Percentiles rank a stretch among this genome's conserved stretches.
These are phyloP conservation scores for Phytophthora capsici DNA, from an alignment of 352 stramenopile species.

Conservation along the genomic window DNA sequence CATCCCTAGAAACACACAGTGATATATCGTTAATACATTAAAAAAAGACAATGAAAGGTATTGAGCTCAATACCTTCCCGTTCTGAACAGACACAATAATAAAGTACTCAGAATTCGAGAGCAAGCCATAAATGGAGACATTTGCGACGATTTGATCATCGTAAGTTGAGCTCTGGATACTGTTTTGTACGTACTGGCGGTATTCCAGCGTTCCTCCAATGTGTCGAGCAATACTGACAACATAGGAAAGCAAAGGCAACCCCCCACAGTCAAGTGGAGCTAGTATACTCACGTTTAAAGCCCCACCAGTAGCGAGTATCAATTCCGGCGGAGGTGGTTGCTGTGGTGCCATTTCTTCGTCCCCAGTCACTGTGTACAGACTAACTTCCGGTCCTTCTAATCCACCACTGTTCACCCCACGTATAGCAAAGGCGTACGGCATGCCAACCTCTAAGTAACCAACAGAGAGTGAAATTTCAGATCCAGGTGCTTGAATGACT, in stretches of 20 bases:
- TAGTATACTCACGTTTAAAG: conserved; percentile 43
- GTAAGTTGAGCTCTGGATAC: conserved; percentile 9
- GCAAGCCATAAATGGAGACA: conserved; percentile 38
- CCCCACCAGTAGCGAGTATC: conserved; percentile 50
- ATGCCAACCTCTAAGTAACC: conserved; percentile 36
- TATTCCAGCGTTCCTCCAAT: conserved; percentile 24
- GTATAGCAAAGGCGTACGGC: conserved; percentile 39
- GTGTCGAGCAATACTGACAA: conserved; percentile 38
- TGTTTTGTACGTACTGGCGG: conserved; percentile 11
- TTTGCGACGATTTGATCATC: conserved; percentile 22
- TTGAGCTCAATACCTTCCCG: conserved; percentile 14
- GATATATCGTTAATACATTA: conserved; percentile 9
- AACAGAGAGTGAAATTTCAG: conserved; percentile 5
- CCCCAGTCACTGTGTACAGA: conserved; percentile 19
- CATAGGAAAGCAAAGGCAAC: conserved; percentile 25
- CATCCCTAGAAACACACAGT: conserved; percentile 40
- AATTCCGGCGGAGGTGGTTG: conserved; percentile 35
- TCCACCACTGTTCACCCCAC: conserved; percentile 33
- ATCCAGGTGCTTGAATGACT: conserved; percentile 17
- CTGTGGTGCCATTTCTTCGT: conserved; percentile 10
- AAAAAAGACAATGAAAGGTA: neutral
- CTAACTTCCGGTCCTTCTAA: conserved; percentile 9
- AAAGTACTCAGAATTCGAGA: conserved; percentile 46
- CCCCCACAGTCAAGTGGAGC: conserved; percentile 53
- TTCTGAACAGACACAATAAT: conserved; percentile 32